phyloP scores from a whole-genome alignment of 2,329 filamentous ascomycete genomes.

The Xylaria sp. region DNA sequence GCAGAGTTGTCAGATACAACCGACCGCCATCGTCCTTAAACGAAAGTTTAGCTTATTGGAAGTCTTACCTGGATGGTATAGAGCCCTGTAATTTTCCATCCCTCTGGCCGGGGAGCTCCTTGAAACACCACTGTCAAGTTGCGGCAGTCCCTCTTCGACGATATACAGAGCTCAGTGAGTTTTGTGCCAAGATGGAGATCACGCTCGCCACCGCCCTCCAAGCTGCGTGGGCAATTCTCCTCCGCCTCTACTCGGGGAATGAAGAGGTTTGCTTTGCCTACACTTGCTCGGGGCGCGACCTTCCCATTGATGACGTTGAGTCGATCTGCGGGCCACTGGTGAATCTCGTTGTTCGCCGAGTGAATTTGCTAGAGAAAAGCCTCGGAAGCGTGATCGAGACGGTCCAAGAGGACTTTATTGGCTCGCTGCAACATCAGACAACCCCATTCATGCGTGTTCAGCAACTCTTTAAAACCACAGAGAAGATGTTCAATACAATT shows the following conservation, averaged over 20 bases:
- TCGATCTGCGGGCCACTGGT: conserved; percentile 24
- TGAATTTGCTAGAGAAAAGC: conserved; percentile 9
- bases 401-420: conserved; percentile 19
- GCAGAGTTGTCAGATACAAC: conserved; percentile 7
- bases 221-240: conserved; percentile 24
- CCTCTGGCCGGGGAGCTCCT: conserved; percentile 3
- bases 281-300: conserved; percentile 20
- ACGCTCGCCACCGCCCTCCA: conserved; percentile 16
- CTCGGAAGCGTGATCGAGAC: conserved; percentile 19
- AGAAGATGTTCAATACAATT: conserved; percentile 26
- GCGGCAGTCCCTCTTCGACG: conserved; percentile 3
- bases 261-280: conserved; percentile 27
- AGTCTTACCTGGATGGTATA: conserved; percentile 15
- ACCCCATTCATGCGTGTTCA: conserved; percentile 23
- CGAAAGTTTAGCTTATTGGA: conserved; percentile 22
- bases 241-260: conserved; percentile 17
- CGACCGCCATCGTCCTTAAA: not conserved
- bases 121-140: conserved; percentile 10
- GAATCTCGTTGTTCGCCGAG: conserved; percentile 18
- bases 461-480: conserved; percentile 19
- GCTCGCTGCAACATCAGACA: conserved; percentile 18
- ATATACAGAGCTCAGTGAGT: conserved; percentile 6
- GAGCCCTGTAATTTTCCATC: conserved; percentile 24
- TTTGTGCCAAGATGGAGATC: conserved; percentile 14
- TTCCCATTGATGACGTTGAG: conserved; percentile 19